Base-by-base conservation (phyloP, 306 rosid species). In the Rosa chinensis region DNA sequence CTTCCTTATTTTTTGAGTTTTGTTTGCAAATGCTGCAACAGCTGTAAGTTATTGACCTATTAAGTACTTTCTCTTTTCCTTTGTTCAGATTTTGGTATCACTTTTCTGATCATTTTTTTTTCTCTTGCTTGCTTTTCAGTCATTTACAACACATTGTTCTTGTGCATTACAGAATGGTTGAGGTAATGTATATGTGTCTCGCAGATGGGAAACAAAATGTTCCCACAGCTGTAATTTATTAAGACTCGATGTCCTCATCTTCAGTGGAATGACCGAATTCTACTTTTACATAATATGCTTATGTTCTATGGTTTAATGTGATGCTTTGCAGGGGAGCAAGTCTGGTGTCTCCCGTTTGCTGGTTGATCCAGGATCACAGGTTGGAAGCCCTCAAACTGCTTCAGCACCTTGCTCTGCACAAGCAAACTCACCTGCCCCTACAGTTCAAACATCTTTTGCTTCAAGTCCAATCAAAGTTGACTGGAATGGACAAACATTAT, bases 161-260 rank as follows among this genome's bases (percentile, higher is more conserved):
- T 76, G 94, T 92, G 58, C 97, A 92, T 80, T 92, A 92, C 83
- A 87, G 92, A 77, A 85, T 87, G 73, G 87, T 81, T 75, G 94
- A 88, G 92, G 97, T 92, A 77, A 25, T 48, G n/a, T 79, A 55
- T 68, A 45, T 37, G 18, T 42, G 44, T 47, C 8, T 18, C 13
- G 5, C 61, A 72, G 25, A 47, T 35, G 45, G 47, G 71, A 17
- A 39, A 66, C 25, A 37, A 37, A 61, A 66, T 66, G 48, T 39
- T 66, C 1, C 43, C 5, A 39, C 47, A 8, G 45, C 47, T 39
- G 40, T 66, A 17, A 66, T 37, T 37, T 10, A 69, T 43, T 66
- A 10, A n/a, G 20, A 69, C 10, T 20, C 28, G 3, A 62, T 32
- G 66, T 17, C 35, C 45, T 5, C 48, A 18, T 69, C 32, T 64